These are phyloP conservation scores for Oehlia diaphana DNA, from an alignment of 192 early-diverging fungal genomes.

Conservation along the genomic window DNA sequence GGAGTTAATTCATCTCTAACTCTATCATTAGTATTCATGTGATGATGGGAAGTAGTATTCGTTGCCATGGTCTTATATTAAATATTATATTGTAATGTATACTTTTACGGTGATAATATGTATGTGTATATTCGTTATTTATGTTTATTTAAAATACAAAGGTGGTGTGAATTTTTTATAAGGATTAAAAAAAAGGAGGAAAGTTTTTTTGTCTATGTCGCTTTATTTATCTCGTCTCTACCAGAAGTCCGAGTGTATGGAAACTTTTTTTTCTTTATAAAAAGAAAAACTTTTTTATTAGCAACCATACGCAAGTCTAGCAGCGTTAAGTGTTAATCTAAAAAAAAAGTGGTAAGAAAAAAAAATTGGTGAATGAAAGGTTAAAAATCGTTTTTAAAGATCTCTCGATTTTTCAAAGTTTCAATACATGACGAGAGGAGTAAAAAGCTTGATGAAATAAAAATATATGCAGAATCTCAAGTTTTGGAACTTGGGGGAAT, in stretches of 20 bases:
- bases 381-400: not conserved
- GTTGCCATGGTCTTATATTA: not conserved
- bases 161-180: not conserved
- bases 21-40: constrained; percentile 3
- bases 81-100: not conserved
- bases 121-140: not conserved
- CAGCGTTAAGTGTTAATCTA: not conserved
- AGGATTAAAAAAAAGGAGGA: not conserved
- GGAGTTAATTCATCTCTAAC: not conserved
- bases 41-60: constrained; percentile 22
- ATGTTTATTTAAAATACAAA: not conserved
- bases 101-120: not conserved
- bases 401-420: not conserved
- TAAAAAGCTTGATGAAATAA: not conserved
- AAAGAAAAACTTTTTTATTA: not conserved
- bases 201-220: not conserved
- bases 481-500: not conserved
- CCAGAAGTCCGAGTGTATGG: constrained; percentile 2
- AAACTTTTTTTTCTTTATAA: not conserved
- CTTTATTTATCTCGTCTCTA: constrained; percentile 11
- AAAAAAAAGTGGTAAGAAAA: not conserved
- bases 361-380: not conserved
- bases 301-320: not conserved
- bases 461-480: not conserved
- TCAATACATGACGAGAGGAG: constrained; percentile 1